Percentiles rank a stretch among this genome's conserved stretches.
These are phyloP conservation scores for Mortierella hygrophila DNA, from an alignment of 192 early-diverging fungal species.

Conservation along the genomic window DNA sequence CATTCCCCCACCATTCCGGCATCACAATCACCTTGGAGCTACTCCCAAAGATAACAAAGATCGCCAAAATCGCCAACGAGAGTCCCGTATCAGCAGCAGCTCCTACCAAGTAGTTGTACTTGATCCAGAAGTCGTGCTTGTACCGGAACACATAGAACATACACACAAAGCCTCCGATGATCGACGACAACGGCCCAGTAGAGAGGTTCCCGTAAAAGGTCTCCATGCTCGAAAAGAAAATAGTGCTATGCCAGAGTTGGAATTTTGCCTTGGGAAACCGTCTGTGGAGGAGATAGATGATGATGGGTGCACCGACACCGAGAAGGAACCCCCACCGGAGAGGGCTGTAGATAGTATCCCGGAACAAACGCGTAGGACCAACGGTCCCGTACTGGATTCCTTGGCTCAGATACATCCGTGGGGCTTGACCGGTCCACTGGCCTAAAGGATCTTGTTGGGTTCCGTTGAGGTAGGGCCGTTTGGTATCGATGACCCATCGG, in stretches of 20 bases:
- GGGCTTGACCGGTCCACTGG: constrained; percentile 55
- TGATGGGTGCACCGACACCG: constrained; percentile 40
- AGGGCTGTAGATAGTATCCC: constrained; percentile 51
- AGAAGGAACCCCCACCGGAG: constrained; percentile 60
- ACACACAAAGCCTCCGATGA: constrained; percentile 59
- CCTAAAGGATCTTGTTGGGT: constrained; percentile 56
- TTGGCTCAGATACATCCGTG: constrained; percentile 48
- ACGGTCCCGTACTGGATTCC: constrained; percentile 56
- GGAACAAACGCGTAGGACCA: constrained; percentile 50
- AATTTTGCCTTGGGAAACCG: constrained; percentile 59
- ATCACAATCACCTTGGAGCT: constrained; percentile 39
- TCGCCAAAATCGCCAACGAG: constrained; percentile 41
- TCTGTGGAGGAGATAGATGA: constrained; percentile 57
- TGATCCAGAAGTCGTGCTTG: constrained; percentile 49
- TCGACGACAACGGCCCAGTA: constrained; percentile 49
- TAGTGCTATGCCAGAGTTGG: constrained; percentile 57
- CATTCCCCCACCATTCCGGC: constrained; percentile 53
- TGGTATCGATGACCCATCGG: constrained; percentile 59
- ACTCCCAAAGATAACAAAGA: constrained; percentile 49
- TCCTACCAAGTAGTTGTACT: constrained; percentile 58
- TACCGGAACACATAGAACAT: constrained; percentile 61
- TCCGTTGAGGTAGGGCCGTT: constrained; percentile 60
- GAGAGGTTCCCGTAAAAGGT: constrained; percentile 59
- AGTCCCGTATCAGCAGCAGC: constrained; percentile 56
- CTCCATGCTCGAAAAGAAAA: constrained; percentile 59